A percentile compares a stretch with the other conserved stretches of the same genome.
Evolutionary conservation across 2,329 filamentous ascomycete genomes (phyloP).

Genomic region (Colletotrichum navitas): DNA sequence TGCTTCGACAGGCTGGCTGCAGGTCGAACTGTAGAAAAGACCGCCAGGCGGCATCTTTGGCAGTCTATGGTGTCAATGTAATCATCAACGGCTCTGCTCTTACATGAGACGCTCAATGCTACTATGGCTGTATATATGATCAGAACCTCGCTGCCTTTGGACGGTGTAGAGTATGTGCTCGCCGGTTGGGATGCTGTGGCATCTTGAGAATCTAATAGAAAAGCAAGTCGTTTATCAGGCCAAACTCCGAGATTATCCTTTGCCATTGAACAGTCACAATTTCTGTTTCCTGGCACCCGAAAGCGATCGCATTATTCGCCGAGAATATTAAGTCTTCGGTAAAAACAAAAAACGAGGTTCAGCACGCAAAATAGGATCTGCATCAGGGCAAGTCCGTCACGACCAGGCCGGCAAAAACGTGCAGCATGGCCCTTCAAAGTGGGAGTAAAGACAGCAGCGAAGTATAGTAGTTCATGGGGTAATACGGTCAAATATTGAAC

Average conservation of each 20-base stretch:
- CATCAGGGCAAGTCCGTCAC: neutral
- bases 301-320: neutral
- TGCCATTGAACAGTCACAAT: slow-evolving; percentile 1
- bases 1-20: slow-evolving; percentile 1
- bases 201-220: too few species aligned
- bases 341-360: slow-evolving; percentile 1
- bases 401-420: neutral
- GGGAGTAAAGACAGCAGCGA: neutral
- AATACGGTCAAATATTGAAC: neutral
- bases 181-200: neutral
- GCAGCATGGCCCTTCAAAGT: slow-evolving; percentile 1
- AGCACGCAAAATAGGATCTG: neutral
- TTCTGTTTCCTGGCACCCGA: neutral
- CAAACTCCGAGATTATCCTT: neutral
- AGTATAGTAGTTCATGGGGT: too few species aligned
- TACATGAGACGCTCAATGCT: too few species aligned
- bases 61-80: neutral
- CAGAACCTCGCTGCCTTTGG: slow-evolving; percentile 11
- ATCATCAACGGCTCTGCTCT: neutral
- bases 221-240: neutral
- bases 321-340: neutral
- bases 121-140: neutral
- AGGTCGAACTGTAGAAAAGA: slow-evolving; percentile 18
- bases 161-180: slow-evolving; percentile 13
- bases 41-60: slow-evolving; percentile 4